Percentiles rank a stretch among this genome's conserved stretches.
Conservation (phyloP, 2,329 filamentous ascomycete genomes). For the Arachnomyces sp. region DNA sequence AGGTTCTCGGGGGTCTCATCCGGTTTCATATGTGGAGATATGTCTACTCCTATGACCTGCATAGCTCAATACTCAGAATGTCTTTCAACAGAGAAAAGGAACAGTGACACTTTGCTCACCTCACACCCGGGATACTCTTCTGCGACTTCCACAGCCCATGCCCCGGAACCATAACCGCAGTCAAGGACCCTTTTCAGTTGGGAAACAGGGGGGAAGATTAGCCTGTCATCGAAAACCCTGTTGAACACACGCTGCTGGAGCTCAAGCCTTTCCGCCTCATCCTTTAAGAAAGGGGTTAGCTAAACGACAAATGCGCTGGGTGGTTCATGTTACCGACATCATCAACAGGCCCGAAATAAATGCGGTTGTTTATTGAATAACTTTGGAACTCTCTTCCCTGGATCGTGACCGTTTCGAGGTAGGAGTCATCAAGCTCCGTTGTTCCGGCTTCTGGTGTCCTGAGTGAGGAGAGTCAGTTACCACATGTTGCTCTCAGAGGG, state of each 20-base stretch:
- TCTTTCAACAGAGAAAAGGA: conserved; percentile 8
- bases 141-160: conserved; percentile 64
- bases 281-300: conserved; percentile 38
- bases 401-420: conserved; percentile 52
- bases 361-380: conserved; percentile 56
- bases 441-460: conserved; percentile 42
- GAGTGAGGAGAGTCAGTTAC: conserved; percentile 19
- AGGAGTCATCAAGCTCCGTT: conserved; percentile 48
- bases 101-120: conserved; percentile 37
- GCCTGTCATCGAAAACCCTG: conserved; percentile 57
- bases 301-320: conserved; percentile 3
- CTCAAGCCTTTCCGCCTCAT: conserved; percentile 60
- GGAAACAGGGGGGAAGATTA: conserved; percentile 62
- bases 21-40: conserved; percentile 62
- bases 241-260: conserved; percentile 57
- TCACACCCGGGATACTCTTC: conserved; percentile 57
- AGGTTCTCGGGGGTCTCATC: conserved; percentile 59
- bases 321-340: conserved; percentile 46
- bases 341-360: conserved; percentile 63
- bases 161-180: conserved; percentile 63
- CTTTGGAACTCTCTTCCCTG: conserved; percentile 61
- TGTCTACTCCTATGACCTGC: conserved; percentile 64
- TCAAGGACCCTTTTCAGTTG: conserved; percentile 57
- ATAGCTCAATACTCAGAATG: conserved; percentile 8
- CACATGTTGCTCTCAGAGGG: not conserved